Evolutionary conservation across 352 stramenopile species (phyloP).

Genomic region (Globisporangium viniferum): DNA sequence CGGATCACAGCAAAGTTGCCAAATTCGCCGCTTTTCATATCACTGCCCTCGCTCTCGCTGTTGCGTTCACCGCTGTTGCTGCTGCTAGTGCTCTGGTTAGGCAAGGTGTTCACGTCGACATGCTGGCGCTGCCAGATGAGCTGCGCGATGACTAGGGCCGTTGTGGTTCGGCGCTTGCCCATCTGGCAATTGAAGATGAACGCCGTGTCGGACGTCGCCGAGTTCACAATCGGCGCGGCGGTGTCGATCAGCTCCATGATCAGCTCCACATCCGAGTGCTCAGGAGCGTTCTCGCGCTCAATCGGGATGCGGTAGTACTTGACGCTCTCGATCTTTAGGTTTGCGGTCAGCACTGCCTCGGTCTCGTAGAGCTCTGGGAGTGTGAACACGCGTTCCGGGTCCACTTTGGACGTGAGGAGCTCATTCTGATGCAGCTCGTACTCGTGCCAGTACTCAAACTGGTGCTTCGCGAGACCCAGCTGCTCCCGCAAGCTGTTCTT

Average conservation of each 20-base stretch:
- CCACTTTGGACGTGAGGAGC: conserved; percentile 33
- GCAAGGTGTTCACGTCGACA: conserved; percentile 12
- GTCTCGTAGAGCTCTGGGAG: conserved; percentile 67
- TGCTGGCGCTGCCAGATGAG: conserved; percentile 57
- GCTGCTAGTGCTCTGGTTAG: not conserved
- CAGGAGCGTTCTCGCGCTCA: conserved; percentile 76
- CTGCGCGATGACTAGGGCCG: conserved; percentile 61
- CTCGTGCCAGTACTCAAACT: conserved; percentile 85
- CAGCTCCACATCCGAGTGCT: conserved; percentile 69
- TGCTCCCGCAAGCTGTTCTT: conserved; percentile 79
- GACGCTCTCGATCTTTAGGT: conserved; percentile 40
- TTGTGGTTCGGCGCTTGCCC: conserved; percentile 82
- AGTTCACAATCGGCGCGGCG: conserved; percentile 19
- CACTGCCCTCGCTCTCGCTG: not conserved
- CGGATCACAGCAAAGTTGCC: conserved; percentile 71
- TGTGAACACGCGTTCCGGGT: conserved; percentile 51
- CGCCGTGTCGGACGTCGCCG: conserved; percentile 43
- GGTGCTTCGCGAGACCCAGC: conserved; percentile 33
- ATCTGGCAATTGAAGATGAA: conserved; percentile 90
- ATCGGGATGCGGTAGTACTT: conserved; percentile 75
- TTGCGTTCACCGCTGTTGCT: not conserved
- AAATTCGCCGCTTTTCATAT: conserved; percentile 44
- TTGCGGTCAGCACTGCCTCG: conserved; percentile 28
- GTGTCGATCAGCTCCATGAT: conserved; percentile 57
- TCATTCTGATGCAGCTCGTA: conserved; percentile 63